Conservation (phyloP, 177 flowering plant species). For the Vitis hybrid region DNA sequence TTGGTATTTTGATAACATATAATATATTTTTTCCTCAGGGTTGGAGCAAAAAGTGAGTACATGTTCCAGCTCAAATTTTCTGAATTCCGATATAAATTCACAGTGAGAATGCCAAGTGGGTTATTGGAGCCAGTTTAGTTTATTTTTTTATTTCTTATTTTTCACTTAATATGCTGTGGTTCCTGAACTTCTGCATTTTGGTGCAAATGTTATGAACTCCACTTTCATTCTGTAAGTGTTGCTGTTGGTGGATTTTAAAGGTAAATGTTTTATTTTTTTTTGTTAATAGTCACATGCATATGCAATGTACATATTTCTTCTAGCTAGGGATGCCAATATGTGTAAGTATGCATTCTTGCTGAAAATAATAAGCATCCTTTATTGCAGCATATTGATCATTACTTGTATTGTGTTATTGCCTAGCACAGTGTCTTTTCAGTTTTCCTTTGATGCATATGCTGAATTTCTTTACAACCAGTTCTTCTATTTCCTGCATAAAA, state of each 20-base stretch:
- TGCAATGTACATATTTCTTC: not conserved
- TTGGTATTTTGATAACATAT: constrained; percentile 14
- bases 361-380: not conserved
- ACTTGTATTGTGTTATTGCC: not conserved
- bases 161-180: not conserved
- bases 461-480: not conserved
- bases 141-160: not conserved
- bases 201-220: not conserved
- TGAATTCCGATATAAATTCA: constrained; percentile 2
- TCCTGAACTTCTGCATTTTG: not conserved
- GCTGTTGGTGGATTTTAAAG: not conserved
- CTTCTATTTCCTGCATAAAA: not conserved
- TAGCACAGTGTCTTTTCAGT: not conserved
- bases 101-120: not conserved
- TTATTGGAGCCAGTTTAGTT: constrained; percentile 1
- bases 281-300: not conserved
- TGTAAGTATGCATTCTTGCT: not conserved
- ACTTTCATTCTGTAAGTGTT: not conserved
- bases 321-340: not conserved
- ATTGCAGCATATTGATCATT: not conserved
- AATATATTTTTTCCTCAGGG: constrained; percentile 42
- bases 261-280: not conserved
- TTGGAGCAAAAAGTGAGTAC: constrained; percentile 64
- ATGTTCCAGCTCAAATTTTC: not conserved
- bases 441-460: not conserved